Evolutionary conservation across 2,329 filamentous ascomycete genomes (phyloP), one percentile per base, ranked within the genome.

Genomic region (Aaosphaeria arxii): DNA sequence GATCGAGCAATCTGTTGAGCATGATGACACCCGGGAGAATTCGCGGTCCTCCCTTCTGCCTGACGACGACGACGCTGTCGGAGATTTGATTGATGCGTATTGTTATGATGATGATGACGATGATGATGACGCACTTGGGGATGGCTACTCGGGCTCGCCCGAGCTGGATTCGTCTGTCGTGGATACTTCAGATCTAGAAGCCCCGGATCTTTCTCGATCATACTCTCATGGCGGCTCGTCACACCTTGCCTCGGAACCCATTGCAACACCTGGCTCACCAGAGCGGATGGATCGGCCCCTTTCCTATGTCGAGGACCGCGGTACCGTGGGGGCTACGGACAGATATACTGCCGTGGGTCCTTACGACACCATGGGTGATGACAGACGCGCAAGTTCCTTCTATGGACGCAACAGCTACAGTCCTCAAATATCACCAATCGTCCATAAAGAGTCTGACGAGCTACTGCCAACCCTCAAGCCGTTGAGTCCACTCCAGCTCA

Each of bases 21-120:
- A 24, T 24, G 17, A 24, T 24, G 17, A 24, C 17, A 24, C 17
- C 17, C 17, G 17, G 17, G 17, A 24, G 17, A 24, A 24, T 24
- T 24, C 17, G 17, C 17, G 17, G 17, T 24, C 17, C 17, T 24
- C 17, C 17, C 17, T 24, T 11, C 32, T 47, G 33, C 13, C 29
- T 24, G 57, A 62, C 11, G 56, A 62, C 13, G 64, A 70, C 6
- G 74, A 77, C 51, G 40, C 30, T 5, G 80, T 83, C 4, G 80
- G 84, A 52, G 82, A 84, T 63, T 77, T 79, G 7, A 80, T 85
- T 47, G 79, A 77, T 24, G 77, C 84, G 71, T 85, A 85, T 63
- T 77, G 77, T 45, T 77, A 81, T 53, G 80, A 79, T 24, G 17
- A 24, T 3, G 17, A 24, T 24, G 17, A n/a, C n/a, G 83, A 84